Percentiles rank a stretch among this genome's conserved stretches.
These are phyloP conservation scores for Trifolium dubium DNA, from an alignment of 306 rosid genomes.

Conservation along the genomic window DNA sequence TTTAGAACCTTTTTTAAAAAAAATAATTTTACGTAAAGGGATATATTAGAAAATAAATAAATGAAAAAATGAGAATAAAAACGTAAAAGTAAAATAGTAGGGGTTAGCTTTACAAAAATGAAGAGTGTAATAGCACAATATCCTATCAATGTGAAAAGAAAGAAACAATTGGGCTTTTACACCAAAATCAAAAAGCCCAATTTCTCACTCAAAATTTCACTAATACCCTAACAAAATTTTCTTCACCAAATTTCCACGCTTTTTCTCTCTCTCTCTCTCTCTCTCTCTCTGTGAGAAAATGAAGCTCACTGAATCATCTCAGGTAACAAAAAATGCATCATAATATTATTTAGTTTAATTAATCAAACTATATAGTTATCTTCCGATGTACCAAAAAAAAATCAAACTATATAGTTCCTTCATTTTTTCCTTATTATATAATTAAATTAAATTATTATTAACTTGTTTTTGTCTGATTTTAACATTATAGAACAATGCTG, in stretches of 20 bases:
- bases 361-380: not conserved
- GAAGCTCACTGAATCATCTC: conserved; percentile 25
- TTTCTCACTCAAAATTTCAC: not conserved
- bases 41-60: too few relatives aligned
- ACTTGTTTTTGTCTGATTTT: not conserved
- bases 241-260: not conserved
- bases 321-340: not conserved
- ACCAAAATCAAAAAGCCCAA: not conserved
- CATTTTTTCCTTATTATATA: not conserved
- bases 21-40: too few relatives aligned
- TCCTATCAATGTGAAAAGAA: too few relatives aligned
- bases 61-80: too few relatives aligned
- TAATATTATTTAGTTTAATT: not conserved
- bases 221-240: conserved; percentile 12
- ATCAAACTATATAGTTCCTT: not conserved
- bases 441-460: not conserved
- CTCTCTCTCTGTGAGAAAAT: not conserved
- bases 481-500: conserved; percentile 17
- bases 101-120: too few relatives aligned
- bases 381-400: too few relatives aligned
- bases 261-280: not conserved
- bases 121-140: too few relatives aligned
- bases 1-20: too few relatives aligned
- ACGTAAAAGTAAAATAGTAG: too few relatives aligned
- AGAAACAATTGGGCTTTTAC: not conserved